These are phyloP conservation scores for Lathyrus tuberosus DNA, from an alignment of 306 rosid species.

Conservation along the genomic window DNA sequence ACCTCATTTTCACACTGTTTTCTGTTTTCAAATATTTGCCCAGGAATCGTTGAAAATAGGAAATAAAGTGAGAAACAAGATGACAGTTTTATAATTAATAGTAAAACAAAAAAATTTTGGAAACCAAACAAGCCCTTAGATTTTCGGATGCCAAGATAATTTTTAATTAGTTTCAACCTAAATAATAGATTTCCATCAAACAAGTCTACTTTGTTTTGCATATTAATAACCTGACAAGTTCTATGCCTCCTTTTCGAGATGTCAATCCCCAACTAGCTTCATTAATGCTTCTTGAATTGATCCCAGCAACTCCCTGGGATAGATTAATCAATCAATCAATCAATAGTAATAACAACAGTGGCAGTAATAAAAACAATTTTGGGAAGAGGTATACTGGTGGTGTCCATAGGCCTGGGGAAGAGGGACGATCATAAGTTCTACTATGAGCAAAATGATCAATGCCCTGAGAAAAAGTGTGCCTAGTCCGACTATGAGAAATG, in stretches of 20 bases:
- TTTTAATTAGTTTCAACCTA: constrained; percentile 11
- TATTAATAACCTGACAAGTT: constrained; percentile 77
- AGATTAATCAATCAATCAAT: constrained; percentile 30
- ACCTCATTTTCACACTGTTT: not conserved
- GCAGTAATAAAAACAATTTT: constrained; percentile 12
- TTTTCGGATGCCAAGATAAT: constrained; percentile 14
- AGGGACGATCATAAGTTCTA: constrained; percentile 62
- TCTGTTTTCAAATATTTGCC: not conserved
- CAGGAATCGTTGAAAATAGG: not conserved
- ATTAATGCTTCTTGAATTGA: constrained; percentile 57
- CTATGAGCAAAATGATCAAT: constrained; percentile 60
- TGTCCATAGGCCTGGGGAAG: constrained; percentile 78
- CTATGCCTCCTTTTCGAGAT: constrained; percentile 69
- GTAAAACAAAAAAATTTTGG: not conserved
- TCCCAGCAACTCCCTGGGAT: constrained; percentile 65
- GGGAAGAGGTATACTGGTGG: constrained; percentile 53
- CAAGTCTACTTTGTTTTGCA: constrained; percentile 26
- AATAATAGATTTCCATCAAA: constrained; percentile 33
- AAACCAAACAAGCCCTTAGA: constrained; percentile 1
- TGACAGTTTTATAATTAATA: not conserved
- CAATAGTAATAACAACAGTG: constrained; percentile 26
- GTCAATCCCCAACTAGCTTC: constrained; percentile 66
- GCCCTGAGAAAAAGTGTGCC: constrained; percentile 61
- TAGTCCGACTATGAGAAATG: constrained; percentile 49
- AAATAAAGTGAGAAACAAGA: not conserved